Evolutionary conservation across 371 early-diverging fungal genomes (phyloP), one percentile per base, ranked within the genome.

Genomic region (Gilbertella persicaria): DNA sequence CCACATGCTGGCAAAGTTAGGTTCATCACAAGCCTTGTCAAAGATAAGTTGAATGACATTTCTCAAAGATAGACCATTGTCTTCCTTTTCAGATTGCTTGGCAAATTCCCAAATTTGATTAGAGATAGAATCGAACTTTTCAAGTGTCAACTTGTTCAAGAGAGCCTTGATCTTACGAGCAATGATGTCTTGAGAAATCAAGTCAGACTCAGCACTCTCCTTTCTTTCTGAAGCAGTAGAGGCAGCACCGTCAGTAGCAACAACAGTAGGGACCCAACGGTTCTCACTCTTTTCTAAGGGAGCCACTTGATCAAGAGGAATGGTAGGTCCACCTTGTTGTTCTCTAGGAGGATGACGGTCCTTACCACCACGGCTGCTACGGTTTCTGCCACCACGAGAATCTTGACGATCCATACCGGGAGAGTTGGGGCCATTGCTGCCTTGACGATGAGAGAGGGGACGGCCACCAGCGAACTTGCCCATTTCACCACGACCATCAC

Each of bases 21-120:
- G 83, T 74, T 98, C 97, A 60, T 95, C 96, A 45, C 92, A 82
- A 5, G 99, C 97, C 78, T 98, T 97, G 30, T 95, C 92, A 60
- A 94, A 97, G 45, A 94, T 86, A 21, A 89, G 78, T 46, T 78
- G 79, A 59, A 97, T 91, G 40, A 96, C 87, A 47, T 81, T 83
- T 54, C 79, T 78, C 45, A 98, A 71, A 3, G 91, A 83, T 17
- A 75, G 66, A 33, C 90, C 90, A 57, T 87, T 80, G 1, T 68
- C 69, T 71, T 89, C 90, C 54, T 83, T 78, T 55, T 66, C 68
- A 10, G 89, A 87, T 66, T 85, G 66, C 49, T 84, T 71, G 30
- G 88, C 92, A 65, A 86, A 81, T n/a, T 83, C 83, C 55, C 91
- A 66, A 51, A 98, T 89, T 73, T 97, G 89, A 49, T 73, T 76